Conservation (phyloP, 805 yeast species). For the Kodamaea sagamina region DNA sequence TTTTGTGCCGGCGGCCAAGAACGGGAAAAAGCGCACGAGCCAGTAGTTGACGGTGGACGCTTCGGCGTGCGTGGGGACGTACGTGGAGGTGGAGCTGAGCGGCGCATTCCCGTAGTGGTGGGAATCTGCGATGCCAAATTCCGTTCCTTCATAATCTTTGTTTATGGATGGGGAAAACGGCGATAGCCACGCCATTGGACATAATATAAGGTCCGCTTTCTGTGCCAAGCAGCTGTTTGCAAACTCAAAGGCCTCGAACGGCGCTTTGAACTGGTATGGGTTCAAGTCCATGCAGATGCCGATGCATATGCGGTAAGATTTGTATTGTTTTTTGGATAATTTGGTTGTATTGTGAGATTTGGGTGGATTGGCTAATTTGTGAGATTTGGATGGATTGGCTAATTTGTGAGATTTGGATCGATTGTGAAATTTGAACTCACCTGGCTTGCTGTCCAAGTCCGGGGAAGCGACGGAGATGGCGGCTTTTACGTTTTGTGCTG, state of each 20-base stretch:
- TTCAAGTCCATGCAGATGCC: constrained; percentile 96
- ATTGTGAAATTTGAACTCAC: too few species aligned
- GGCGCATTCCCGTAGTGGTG: background rate
- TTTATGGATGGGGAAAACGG: constrained; percentile 47
- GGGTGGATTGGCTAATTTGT: too few species aligned
- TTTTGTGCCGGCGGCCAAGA: constrained; percentile 33
- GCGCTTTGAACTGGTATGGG: constrained; percentile 81
- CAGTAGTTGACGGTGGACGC: constrained; percentile 65
- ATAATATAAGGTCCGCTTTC: constrained; percentile 56
- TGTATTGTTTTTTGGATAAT: constrained; percentile 16
- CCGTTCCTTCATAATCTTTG: constrained; percentile 13
- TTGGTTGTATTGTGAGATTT: constrained; percentile 13
- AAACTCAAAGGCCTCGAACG: constrained; percentile 75
- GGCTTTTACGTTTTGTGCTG: too few species aligned
- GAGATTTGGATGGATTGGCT: too few species aligned
- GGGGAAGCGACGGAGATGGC: too few species aligned
- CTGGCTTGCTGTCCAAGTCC: too few species aligned
- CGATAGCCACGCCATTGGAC: constrained; percentile 88
- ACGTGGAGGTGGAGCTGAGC: too few species aligned
- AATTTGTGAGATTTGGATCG: too few species aligned
- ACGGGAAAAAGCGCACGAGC: constrained; percentile 70
- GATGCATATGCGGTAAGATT: constrained; percentile 50
- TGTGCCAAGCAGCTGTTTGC: constrained; percentile 52
- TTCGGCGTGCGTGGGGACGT: constrained; percentile 42
- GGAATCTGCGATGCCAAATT: background rate